Percentiles rank a stretch among this genome's conserved stretches.
Conservation (phyloP, 2,329 filamentous ascomycete genomes). For the Diaporthe humulicola region DNA sequence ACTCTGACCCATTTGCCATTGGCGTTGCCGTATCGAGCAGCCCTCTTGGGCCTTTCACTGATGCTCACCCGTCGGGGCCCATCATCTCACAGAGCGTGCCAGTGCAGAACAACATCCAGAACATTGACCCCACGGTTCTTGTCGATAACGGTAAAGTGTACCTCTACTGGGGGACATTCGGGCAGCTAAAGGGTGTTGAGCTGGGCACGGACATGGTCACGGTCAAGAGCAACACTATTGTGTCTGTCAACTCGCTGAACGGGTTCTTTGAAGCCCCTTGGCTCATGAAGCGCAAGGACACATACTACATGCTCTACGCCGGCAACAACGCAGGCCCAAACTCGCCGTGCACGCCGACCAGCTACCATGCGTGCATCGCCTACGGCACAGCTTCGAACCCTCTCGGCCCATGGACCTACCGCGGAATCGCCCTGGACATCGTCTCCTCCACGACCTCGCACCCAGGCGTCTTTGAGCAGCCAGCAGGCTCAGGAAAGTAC, state of each 20-base stretch:
- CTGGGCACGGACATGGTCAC: conserved; percentile 54
- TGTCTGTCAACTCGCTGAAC: conserved; percentile 44
- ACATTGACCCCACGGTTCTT: conserved; percentile 55
- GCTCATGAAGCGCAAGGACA: conserved; percentile 51
- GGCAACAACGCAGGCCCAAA: conserved; percentile 53
- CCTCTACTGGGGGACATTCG: conserved; percentile 56
- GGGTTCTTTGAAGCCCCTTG: conserved; percentile 56
- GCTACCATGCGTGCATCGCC: conserved; percentile 54
- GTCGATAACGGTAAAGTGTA: conserved; percentile 53
- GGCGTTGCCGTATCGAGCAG: conserved; percentile 53
- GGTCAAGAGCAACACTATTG: conserved; percentile 43
- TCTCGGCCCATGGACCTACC: conserved; percentile 53
- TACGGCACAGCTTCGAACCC: conserved; percentile 52
- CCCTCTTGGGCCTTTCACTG: conserved; percentile 51
- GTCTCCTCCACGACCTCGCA: conserved; percentile 55
- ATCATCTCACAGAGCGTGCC: conserved; percentile 51
- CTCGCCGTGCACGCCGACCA: conserved; percentile 54
- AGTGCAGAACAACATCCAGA: conserved; percentile 53
- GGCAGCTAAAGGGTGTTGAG: conserved; percentile 50
- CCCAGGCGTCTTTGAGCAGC: conserved; percentile 48
- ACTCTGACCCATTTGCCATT: conserved; percentile 52
- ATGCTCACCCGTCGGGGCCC: conserved; percentile 51
- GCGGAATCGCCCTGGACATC: conserved; percentile 50
- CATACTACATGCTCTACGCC: conserved; percentile 56
- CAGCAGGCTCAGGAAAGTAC: conserved; percentile 45